Base-by-base conservation (phyloP, 257 asterid genomes). In the Orobanche coerulescens region DNA sequence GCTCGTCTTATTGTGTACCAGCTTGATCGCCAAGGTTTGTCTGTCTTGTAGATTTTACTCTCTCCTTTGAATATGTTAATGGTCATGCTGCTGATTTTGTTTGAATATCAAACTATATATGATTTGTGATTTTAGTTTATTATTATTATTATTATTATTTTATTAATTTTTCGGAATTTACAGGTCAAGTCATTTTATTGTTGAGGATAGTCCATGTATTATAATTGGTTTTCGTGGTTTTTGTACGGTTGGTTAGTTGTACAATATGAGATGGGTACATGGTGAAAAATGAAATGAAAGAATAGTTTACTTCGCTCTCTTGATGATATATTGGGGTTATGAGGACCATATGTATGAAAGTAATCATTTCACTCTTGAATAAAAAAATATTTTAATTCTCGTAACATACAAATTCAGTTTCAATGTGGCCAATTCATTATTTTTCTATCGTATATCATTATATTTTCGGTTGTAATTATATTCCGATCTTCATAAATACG, bases 1-100 rank as follows among this genome's bases (percentile, higher is more conserved):
- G 97, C 81, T 93, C 97, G 28, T 89, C 99, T 13, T 93, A 81
- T 79, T 93, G 99, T 57, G 68, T 86, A 65, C 90, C 96, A 1
- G 83, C 89, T 24, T 75, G 83, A 40, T 75, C 51, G 30, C 47
- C 42, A 24, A 12, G 42, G 42, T 52, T 14, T 26, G 55, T 58
- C 43, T 31, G 36, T 77, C 34, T 34, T 68, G 51, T 67, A 58
- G 67, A 58, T 47, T 44, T n/a, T 52, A 43, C 40, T 71, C 52
- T 19, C 59, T 36, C 36, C 6, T 36, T 36, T 36, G 6, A 16
- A 26, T 58, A 57, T 61, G 30, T 16, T 49, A 66, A 43, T 15
- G 52, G 43, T 68, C n/a, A 34, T 62, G 60, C 42, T 31, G 51
- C 34, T 55, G 46, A 36, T 58, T 56, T 67, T 56, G 22, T 53